phyloP scores from a whole-genome alignment of 495 filamentous ascomycete genomes.

The Geopyxis carbonaria region DNA sequence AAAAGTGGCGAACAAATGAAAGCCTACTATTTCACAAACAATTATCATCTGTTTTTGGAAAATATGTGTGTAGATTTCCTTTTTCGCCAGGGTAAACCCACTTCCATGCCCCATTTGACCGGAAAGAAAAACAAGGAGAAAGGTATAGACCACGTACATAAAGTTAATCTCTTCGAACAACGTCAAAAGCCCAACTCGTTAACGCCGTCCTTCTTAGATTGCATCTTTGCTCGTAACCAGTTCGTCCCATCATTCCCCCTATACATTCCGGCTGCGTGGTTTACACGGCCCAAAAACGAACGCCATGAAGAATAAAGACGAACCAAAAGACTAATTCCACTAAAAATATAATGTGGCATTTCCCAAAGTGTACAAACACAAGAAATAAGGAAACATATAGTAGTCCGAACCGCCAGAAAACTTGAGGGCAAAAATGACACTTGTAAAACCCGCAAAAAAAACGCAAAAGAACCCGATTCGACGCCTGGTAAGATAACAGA shows the following conservation, averaged over 20 bases:
- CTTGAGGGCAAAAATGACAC: constrained; percentile 9
- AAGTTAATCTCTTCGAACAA: too few relatives aligned
- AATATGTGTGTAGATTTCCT: constrained; percentile 4
- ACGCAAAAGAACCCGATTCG: constrained; percentile 18
- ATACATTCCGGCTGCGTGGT: constrained; percentile 6
- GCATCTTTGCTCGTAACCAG: background rate
- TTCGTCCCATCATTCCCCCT: background rate
- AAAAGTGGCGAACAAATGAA: background rate
- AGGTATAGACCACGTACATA: constrained; percentile 8
- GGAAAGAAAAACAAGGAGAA: constrained; percentile 1
- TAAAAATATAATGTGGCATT: constrained; percentile 11
- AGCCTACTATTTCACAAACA: constrained; percentile 16
- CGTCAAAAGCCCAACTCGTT: too few relatives aligned
- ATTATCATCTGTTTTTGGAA: background rate
- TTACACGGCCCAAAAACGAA: constrained; percentile 12
- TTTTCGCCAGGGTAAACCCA: background rate
- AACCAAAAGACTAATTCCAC: constrained; percentile 26
- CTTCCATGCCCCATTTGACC: background rate
- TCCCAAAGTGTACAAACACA: constrained; percentile 4
- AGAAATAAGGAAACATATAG: constrained; percentile 13
- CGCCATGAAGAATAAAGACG: constrained; percentile 21
- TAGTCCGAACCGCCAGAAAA: constrained; percentile 10
- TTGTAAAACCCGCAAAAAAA: constrained; percentile 8
- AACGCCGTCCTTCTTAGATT: too few relatives aligned
- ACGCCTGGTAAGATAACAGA: constrained; percentile 21